Conservation (phyloP, 164 flowering plant species). For the Kalanchoe fedtschenkoi region DNA sequence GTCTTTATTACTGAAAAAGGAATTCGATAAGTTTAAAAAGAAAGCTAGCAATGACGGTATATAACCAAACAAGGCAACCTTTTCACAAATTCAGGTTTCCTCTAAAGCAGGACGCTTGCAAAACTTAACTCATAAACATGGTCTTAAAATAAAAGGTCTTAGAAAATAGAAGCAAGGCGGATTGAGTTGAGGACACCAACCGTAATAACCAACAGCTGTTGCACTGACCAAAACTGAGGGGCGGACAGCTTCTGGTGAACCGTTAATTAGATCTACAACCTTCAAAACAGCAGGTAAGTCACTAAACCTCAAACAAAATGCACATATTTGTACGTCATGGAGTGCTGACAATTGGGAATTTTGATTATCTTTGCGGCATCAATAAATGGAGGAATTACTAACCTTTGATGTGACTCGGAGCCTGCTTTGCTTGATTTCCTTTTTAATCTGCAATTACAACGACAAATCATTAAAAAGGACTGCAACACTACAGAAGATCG, state of each 20-base stretch:
- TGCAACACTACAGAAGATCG: not conserved
- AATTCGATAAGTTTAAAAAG: no score
- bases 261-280: constrained; percentile 75
- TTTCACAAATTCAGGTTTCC: no score
- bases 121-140: no score
- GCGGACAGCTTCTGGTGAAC: constrained; percentile 31
- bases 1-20: not conserved
- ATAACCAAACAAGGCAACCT: no score
- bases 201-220: constrained; percentile 95
- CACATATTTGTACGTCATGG: not conserved
- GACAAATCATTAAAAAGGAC: not conserved
- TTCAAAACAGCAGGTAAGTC: constrained; percentile 25
- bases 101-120: no score
- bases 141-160: no score
- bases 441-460: constrained; percentile 56
- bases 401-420: constrained; percentile 84
- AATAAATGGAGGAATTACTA: not conserved
- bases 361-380: not conserved
- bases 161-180: no score
- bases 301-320: constrained; percentile 3
- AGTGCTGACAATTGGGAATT: not conserved
- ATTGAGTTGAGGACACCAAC: constrained; percentile 38
- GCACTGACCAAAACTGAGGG: constrained; percentile 86
- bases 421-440: constrained; percentile 85
- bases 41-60: no score